Evolutionary conservation across 306 rosid species (phyloP).

Genomic region (Corylus avellana): DNA sequence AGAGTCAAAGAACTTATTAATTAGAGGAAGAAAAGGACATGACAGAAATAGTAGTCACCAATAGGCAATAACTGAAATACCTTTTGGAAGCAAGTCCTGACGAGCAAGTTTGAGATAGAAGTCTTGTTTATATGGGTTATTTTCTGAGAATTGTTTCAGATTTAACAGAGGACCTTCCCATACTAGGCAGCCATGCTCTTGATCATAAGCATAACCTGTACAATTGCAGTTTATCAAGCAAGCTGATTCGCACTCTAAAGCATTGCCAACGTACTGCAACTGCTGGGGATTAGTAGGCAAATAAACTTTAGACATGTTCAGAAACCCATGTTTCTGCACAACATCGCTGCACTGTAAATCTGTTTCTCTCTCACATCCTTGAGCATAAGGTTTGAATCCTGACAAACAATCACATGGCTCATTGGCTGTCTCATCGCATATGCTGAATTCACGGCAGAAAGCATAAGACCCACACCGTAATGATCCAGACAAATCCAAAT

Average conservation of each 20-base stretch:
- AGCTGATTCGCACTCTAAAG: not conserved
- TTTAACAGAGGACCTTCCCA: not conserved
- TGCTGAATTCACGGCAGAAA: not conserved
- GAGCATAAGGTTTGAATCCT: not conserved
- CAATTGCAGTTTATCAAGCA: conserved; percentile 20
- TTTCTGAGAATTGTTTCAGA: conserved; percentile 10
- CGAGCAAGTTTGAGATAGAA: conserved; percentile 23
- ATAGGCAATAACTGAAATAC: not conserved
- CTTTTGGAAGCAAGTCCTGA: not conserved
- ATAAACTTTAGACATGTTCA: not conserved
- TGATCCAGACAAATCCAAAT: not conserved
- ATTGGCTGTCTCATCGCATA: not conserved
- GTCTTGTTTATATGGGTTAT: not conserved
- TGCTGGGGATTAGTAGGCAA: not conserved
- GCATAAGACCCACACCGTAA: not conserved
- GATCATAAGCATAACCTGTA: conserved; percentile 17
- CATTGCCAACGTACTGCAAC: not conserved
- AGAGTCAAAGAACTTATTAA: not conserved
- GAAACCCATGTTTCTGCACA: not conserved
- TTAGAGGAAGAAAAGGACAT: not conserved
- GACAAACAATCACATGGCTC: not conserved
- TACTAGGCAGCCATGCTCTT: not conserved
- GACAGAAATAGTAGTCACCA: not conserved
- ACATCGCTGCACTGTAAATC: not conserved
- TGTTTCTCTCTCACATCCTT: not conserved